phyloP scores from a whole-genome alignment of 768 basidiomycete species.

The Serendipita vermifera region DNA sequence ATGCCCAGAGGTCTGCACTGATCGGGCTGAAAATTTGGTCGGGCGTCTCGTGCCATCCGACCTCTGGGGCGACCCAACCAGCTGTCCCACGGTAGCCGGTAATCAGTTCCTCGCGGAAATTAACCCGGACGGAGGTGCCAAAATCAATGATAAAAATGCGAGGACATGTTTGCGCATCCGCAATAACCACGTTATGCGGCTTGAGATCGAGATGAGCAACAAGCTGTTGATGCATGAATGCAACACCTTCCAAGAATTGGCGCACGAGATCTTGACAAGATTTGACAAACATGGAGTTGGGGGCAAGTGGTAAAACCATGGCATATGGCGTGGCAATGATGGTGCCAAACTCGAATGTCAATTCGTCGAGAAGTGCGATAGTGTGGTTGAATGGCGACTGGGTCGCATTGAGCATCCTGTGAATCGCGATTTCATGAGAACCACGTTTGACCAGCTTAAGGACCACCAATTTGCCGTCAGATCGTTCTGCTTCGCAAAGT shows the following conservation, averaged over 20 bases:
- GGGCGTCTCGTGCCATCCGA: too few relatives aligned
- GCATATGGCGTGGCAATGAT: not conserved
- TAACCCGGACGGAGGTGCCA: not conserved
- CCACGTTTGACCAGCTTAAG: not conserved
- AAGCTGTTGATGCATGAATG: not conserved
- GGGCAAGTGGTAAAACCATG: not conserved
- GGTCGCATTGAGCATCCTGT: not conserved
- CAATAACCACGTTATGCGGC: not conserved
- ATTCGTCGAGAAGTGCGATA: not conserved
- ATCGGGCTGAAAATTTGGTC: not conserved
- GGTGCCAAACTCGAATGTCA: not conserved
- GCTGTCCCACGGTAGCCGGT: not conserved
- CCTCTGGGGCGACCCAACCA: not conserved
- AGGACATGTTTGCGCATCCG: not conserved
- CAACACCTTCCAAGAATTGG: not conserved
- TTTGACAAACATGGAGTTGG: not conserved
- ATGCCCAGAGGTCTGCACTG: not conserved
- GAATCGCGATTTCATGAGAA: not conserved
- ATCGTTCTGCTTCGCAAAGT: too few relatives aligned
- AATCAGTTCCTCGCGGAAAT: not conserved
- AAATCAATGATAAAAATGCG: constrained; percentile 2
- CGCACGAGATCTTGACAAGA: not conserved
- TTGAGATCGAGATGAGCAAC: constrained; percentile 6
- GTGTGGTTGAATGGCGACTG: not conserved
- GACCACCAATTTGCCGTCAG: too few relatives aligned